Conservation (phyloP, 495 filamentous ascomycete species). For the Neurospora sp. region DNA sequence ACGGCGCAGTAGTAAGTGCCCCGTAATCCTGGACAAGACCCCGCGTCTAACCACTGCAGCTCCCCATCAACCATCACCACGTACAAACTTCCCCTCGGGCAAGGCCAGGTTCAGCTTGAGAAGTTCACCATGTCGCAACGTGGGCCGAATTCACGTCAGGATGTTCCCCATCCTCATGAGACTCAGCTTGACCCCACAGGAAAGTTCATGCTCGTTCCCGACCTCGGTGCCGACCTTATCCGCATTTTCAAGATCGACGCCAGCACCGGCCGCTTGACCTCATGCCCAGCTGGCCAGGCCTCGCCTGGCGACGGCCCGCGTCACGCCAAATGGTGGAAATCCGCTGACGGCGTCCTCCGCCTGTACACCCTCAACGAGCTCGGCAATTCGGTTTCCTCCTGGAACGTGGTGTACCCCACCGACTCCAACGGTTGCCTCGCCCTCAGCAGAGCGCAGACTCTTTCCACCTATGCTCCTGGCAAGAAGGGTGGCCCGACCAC, state of each 20-base stretch:
- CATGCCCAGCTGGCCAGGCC: constrained; percentile 25
- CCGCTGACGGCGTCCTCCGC: constrained; percentile 19
- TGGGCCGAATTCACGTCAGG: constrained; percentile 50
- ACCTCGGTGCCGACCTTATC: constrained; percentile 61
- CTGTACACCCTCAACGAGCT: constrained; percentile 41
- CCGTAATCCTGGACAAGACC: neutral
- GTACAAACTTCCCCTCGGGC: constrained; percentile 25
- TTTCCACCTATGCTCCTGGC: constrained; percentile 27
- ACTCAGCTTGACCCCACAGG: constrained; percentile 58
- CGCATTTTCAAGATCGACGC: constrained; percentile 49
- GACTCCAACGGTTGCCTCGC: constrained; percentile 20
- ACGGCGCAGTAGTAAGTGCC: constrained; percentile 37
- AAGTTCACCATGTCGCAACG: constrained; percentile 44
- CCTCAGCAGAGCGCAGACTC: constrained; percentile 25
- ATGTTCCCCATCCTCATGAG: constrained; percentile 60
- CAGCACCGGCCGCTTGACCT: constrained; percentile 25
- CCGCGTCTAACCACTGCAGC: constrained; percentile 7
- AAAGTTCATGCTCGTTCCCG: constrained; percentile 54
- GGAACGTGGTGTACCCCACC: constrained; percentile 28
- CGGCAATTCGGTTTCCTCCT: constrained; percentile 35
- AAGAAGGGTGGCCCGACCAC: constrained; percentile 23
- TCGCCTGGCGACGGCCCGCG: constrained; percentile 34
- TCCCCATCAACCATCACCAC: constrained; percentile 33
- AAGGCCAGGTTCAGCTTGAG: constrained; percentile 31
- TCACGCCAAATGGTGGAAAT: constrained; percentile 34